phyloP scores from a whole-genome alignment of 2,329 filamentous ascomycete species.

The Cordyceps sp. region DNA sequence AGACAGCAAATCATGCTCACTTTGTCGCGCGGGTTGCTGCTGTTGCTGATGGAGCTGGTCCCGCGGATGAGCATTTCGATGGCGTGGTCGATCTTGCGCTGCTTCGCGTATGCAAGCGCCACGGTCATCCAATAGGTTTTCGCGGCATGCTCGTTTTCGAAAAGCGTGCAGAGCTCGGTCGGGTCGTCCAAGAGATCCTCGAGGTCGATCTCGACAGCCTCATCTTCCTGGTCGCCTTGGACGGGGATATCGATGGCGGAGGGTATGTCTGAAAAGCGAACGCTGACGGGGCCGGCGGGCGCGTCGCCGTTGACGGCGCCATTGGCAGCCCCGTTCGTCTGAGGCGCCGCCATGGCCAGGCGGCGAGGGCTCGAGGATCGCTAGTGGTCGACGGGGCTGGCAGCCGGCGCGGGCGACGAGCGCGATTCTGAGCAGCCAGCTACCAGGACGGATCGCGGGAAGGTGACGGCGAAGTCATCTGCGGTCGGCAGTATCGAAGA shows the following conservation, averaged over 20 bases:
- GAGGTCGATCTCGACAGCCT: slow-evolving; percentile 82
- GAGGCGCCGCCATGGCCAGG: slow-evolving; percentile 23
- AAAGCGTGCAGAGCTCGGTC: slow-evolving; percentile 82
- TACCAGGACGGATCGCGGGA: too few relatives aligned
- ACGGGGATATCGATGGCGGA: slow-evolving; percentile 50
- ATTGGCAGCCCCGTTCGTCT: slow-evolving; percentile 26
- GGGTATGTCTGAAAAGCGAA: slow-evolving; percentile 48
- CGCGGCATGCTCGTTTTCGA: slow-evolving; percentile 85
- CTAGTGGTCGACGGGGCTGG: too few relatives aligned
- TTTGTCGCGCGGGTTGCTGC: slow-evolving; percentile 62
- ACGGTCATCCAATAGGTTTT: slow-evolving; percentile 98
- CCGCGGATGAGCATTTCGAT: slow-evolving; percentile 61
- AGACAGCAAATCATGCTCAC: slow-evolving; percentile 70
- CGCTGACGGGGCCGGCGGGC: slow-evolving; percentile 23
- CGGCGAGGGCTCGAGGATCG: too few relatives aligned
- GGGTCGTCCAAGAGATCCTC: slow-evolving; percentile 84
- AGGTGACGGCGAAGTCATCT: too few relatives aligned
- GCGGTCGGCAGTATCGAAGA: too few relatives aligned
- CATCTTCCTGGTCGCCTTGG: slow-evolving; percentile 46
- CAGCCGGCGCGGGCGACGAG: too few relatives aligned
- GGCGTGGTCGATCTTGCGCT: slow-evolving; percentile 76
- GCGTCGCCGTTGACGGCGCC: slow-evolving; percentile 23
- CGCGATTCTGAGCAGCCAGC: too few relatives aligned
- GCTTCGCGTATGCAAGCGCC: slow-evolving; percentile 88
- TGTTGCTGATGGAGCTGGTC: slow-evolving; percentile 49